Evolutionary conservation across 225 moss, liverwort and hornwort genomes (phyloP).

Genomic region (Neckera pumila): DNA sequence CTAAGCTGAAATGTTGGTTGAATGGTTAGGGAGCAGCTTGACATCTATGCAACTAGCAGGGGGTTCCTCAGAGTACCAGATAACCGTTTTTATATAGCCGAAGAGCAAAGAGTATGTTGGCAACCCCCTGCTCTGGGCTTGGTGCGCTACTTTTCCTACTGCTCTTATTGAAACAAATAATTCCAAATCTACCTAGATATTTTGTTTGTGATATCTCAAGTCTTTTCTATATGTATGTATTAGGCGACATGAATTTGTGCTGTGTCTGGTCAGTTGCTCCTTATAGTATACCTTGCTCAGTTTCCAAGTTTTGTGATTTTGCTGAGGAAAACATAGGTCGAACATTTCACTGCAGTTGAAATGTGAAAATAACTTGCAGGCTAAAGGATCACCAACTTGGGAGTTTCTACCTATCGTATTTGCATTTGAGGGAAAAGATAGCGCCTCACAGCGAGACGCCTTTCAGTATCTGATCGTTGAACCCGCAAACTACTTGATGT

Average conservation of each 20-base stretch:
- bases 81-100: neutral
- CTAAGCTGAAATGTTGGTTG: neutral
- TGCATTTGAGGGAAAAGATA: constrained; percentile 8
- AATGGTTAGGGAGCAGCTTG: constrained; percentile 28
- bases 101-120: constrained; percentile 23
- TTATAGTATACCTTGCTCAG: neutral
- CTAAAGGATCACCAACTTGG: neutral
- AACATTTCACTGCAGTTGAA: neutral
- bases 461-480: neutral
- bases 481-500: constrained; percentile 19
- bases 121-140: neutral
- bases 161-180: neutral
- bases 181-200: neutral
- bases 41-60: neutral
- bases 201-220: neutral
- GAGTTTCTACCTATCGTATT: constrained; percentile 4
- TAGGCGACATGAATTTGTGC: neutral
- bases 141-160: neutral
- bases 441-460: neutral
- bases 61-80: neutral
- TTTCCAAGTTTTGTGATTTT: neutral
- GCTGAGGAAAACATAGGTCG: neutral
- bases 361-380: constrained; percentile 1
- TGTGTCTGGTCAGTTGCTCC: neutral
- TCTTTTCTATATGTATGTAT: neutral